Evolutionary conservation across 768 basidiomycete genomes (phyloP).

Genomic region (Epithele typhae): DNA sequence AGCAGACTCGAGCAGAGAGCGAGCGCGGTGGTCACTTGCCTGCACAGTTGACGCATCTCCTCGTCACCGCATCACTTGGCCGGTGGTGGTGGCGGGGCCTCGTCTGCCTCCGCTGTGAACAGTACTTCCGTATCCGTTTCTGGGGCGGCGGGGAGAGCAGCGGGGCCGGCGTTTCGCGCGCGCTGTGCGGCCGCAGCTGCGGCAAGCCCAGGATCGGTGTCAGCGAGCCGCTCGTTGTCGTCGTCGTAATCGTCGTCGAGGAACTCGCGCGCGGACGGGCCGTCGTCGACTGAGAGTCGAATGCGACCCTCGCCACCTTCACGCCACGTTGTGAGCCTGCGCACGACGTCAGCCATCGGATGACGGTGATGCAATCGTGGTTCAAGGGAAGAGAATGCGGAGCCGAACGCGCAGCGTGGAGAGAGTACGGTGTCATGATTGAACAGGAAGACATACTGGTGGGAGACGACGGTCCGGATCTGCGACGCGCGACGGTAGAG

Average conservation of each 20-base stretch:
- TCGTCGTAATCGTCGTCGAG: constrained; percentile 57
- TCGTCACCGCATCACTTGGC: not conserved
- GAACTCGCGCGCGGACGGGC: constrained; percentile 66
- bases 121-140: not conserved
- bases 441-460: constrained; percentile 42
- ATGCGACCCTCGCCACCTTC: constrained; percentile 49
- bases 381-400: no score
- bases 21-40: not conserved
- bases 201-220: constrained; percentile 20
- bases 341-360: no score
- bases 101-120: constrained; percentile 6
- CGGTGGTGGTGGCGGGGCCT: constrained; percentile 12
- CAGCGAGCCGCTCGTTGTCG: constrained; percentile 34
- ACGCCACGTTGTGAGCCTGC: constrained; percentile 55
- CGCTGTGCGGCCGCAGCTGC: constrained; percentile 17
- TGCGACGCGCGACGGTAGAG: constrained; percentile 59
- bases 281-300: constrained; percentile 66
- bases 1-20: not conserved
- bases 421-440: not conserved
- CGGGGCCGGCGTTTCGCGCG: constrained; percentile 6
- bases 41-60: not conserved
- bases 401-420: no score
- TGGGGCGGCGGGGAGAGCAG: not conserved
- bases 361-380: no score
- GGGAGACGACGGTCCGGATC: constrained; percentile 55